phyloP scores from a whole-genome alignment of 768 basidiomycete species.

The Lactarius tabidus region DNA sequence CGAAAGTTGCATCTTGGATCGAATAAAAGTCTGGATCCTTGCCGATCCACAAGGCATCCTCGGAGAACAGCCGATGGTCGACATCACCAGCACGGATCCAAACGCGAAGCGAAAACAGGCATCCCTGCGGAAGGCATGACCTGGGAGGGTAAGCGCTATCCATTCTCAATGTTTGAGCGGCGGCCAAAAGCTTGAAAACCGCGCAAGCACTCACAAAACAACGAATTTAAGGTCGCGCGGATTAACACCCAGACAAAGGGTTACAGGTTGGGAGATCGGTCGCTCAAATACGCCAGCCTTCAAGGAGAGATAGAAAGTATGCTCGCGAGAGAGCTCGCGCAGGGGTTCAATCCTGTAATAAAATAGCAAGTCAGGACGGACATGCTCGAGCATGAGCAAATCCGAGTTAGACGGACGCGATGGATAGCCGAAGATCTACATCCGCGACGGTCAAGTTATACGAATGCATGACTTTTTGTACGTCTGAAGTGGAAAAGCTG shows the following conservation, averaged over 20 bases:
- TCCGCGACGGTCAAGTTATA: constrained; percentile 11
- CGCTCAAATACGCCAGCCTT: constrained; percentile 55
- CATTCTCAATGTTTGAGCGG: neutral
- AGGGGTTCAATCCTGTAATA: constrained; percentile 19
- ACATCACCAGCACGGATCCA: constrained; percentile 57
- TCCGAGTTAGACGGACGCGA: constrained; percentile 18
- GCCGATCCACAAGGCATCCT: constrained; percentile 63
- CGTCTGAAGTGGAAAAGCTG: constrained; percentile 1
- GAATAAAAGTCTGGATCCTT: constrained; percentile 60
- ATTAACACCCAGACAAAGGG: constrained; percentile 46
- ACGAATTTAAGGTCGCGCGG: constrained; percentile 54
- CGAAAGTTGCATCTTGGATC: constrained; percentile 55
- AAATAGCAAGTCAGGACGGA: neutral
- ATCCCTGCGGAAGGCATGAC: constrained; percentile 48
- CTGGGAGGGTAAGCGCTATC: constrained; percentile 58
- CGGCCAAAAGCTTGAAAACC: neutral
- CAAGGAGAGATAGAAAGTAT: constrained; percentile 51
- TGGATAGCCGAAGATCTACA: constrained; percentile 17
- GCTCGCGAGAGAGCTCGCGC: constrained; percentile 34
- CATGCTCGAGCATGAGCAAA: neutral
- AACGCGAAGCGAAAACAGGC: constrained; percentile 54
- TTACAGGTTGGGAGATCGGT: constrained; percentile 44
- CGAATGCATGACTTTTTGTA: constrained; percentile 16
- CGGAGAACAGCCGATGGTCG: constrained; percentile 61
- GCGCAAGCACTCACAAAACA: constrained; percentile 48